Evolutionary conservation across 345 rosid genomes (phyloP).

Genomic region (Microcos paniculata): DNA sequence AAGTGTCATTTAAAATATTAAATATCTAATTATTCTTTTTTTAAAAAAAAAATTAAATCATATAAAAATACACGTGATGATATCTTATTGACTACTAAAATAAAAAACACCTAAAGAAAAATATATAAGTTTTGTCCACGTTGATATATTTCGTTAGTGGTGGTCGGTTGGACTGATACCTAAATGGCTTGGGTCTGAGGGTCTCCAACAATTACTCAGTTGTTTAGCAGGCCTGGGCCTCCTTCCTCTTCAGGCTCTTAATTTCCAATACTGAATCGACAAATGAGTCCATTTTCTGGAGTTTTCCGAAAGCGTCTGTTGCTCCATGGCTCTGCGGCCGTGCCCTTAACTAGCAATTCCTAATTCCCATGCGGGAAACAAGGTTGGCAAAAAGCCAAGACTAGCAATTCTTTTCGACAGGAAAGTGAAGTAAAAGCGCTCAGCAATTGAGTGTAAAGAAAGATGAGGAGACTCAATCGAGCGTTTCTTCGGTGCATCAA

Average conservation of each 20-base stretch:
- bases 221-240: neutral
- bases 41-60: too few species aligned
- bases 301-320: neutral
- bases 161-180: too few species aligned
- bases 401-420: neutral
- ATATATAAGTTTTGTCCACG: too few species aligned
- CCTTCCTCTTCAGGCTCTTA: neutral
- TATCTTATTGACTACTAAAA: too few species aligned
- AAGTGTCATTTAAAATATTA: too few species aligned
- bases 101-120: too few species aligned
- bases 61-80: too few species aligned
- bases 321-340: neutral
- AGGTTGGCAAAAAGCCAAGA: neutral
- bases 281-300: neutral
- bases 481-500: constrained; percentile 14
- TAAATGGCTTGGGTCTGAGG: too few species aligned
- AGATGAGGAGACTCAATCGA: constrained; percentile 29
- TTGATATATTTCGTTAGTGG: too few species aligned
- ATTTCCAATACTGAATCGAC: neutral
- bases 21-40: too few species aligned
- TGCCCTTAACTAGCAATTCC: neutral
- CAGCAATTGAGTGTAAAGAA: neutral
- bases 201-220: neutral
- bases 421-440: neutral
- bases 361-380: neutral